Conservation (phyloP, 1,284 basidiomycete genomes). For the Ceratobasidium theobromae region DNA sequence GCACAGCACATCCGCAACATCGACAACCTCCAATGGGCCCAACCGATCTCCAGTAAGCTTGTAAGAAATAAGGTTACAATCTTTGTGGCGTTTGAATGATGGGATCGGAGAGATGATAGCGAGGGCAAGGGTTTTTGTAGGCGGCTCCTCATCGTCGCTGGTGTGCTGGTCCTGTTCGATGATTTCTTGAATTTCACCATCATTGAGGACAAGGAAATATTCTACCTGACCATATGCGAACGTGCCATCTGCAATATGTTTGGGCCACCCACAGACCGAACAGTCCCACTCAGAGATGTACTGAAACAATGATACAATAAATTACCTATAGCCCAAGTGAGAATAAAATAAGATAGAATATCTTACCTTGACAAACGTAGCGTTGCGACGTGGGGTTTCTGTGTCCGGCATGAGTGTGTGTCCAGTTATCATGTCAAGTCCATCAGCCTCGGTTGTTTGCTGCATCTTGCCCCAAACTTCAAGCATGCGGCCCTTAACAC, state of each 20-base stretch:
- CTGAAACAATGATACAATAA: not conserved
- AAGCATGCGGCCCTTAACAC: not conserved
- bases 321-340: not conserved
- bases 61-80: slow-evolving; percentile 15
- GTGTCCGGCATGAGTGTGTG: not conserved
- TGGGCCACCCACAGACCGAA: not conserved
- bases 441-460: not conserved
- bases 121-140: slow-evolving; percentile 33
- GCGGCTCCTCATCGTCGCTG: too few relatives aligned
- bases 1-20: slow-evolving; percentile 37
- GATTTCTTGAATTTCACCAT: slow-evolving; percentile 37
- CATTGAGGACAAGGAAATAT: too few relatives aligned
- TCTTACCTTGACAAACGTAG: not conserved
- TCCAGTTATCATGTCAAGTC: not conserved
- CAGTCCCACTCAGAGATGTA: not conserved
- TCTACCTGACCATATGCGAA: too few relatives aligned
- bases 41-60: slow-evolving; percentile 23
- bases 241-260: too few relatives aligned
- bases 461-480: slow-evolving; percentile 9
- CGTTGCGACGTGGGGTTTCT: not conserved
- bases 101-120: slow-evolving; percentile 36
- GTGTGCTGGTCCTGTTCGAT: slow-evolving; percentile 38
- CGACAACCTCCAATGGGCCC: slow-evolving; percentile 35
- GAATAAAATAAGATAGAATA: not conserved
- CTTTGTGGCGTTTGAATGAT: not conserved